Base-by-base conservation (phyloP, 495 filamentous ascomycete species). In the Pseudoneurospora amorphoporcata region DNA sequence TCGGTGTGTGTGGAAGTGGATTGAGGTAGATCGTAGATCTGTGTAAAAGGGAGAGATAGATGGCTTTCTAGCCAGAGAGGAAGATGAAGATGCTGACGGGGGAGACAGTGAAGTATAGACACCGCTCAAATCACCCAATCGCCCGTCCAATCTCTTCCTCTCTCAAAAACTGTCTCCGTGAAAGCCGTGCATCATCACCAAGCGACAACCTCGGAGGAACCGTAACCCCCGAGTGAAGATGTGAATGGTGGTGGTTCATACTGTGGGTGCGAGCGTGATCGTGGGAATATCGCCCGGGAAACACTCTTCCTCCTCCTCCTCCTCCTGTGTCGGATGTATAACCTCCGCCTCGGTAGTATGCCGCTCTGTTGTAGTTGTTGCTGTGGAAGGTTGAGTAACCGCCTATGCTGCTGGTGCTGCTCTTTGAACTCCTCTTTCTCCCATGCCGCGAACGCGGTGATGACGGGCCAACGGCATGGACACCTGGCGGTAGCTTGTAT, bases 61-160 rank as follows among this genome's bases (percentile, higher is more conserved):
- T 42, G 32, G 39, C 45, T 53, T 14, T 3, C 23, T 14, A 37
- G 39, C 47, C 32, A 10, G 35, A 68, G 42, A 70, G 8, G 29
- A 16, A 29, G 37, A 70, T 12, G 29, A 14, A 29, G 37, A 73
- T 45, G 10, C 4, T 6, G 3, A 10, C 5, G 39, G 37, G n/a
- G 8, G 40, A 39, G 32, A 42, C n/a, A 23, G 43, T 5, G 43
- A 45, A 42, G 40, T 42, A 14, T 40, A 10, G 14, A 4, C 35
- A 42, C 6, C 4, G 16, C 37, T 73, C 68, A 29, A 68, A 61
- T 82, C 75, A 86, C 3, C 83, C 83, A 47, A 86, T 82, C 4
- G 84, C 83, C 40, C 81, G 75, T 10, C 84, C 84, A 72, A 85
- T 85, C 19, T 80, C 78, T 10, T 81, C 77, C 19, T 79, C 76